phyloP scores from a whole-genome alignment of 345 rosid genomes.

The Eucalyptus pauciflora region DNA sequence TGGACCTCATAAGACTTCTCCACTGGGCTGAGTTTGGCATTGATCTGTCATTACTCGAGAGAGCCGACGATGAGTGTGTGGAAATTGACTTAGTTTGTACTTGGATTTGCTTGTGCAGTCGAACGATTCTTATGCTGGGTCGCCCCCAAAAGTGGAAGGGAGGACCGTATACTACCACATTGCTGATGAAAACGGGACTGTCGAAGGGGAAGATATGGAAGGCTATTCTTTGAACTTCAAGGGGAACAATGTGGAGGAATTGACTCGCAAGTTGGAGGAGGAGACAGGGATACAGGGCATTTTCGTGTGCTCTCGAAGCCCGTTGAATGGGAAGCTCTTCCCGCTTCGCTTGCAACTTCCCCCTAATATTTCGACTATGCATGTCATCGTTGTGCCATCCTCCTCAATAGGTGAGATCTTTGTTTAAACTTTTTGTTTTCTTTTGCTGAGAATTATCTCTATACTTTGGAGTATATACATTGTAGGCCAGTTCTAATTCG shows the following conservation, averaged over 20 bases:
- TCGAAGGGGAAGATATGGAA: slow-evolving; percentile 47
- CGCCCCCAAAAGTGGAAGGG: slow-evolving; percentile 75
- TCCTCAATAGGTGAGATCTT: slow-evolving; percentile 29
- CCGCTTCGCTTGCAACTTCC: slow-evolving; percentile 94
- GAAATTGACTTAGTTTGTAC: neutral
- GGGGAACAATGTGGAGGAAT: slow-evolving; percentile 65
- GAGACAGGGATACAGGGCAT: slow-evolving; percentile 57
- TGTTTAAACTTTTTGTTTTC: neutral
- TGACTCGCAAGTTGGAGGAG: slow-evolving; percentile 60
- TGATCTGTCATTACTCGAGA: neutral
- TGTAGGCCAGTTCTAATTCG: neutral
- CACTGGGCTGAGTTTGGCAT: neutral
- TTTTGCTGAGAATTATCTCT: neutral
- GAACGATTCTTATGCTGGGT: slow-evolving; percentile 39
- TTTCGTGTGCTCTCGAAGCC: slow-evolving; percentile 83
- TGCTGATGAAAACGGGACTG: slow-evolving; percentile 65
- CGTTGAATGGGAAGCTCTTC: slow-evolving; percentile 71
- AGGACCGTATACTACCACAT: slow-evolving; percentile 71
- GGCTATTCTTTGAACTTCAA: slow-evolving; percentile 57
- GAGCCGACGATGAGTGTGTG: neutral
- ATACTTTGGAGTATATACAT: neutral
- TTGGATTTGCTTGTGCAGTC: slow-evolving; percentile 26
- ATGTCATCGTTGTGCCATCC: slow-evolving; percentile 54
- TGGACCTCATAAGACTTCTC: neutral
- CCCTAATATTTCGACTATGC: slow-evolving; percentile 72